Base-by-base conservation (phyloP, 148 eudicot genomes). In the Camellia lanceoleosa region DNA sequence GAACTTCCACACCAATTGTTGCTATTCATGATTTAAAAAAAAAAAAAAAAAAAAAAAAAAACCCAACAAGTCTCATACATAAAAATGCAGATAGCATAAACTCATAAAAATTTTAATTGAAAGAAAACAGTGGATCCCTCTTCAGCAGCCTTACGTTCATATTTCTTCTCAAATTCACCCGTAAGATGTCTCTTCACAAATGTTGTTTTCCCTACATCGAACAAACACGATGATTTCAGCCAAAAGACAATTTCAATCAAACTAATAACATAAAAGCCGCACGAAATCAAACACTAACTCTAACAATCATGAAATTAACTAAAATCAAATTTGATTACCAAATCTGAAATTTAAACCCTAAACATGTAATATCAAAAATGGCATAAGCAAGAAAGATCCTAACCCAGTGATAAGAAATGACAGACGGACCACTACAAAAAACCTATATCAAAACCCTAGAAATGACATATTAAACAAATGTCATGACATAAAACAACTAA, bases 131-230 rank as follows among this genome's bases (percentile, higher is more conserved):
- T 4, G 64, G 51, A 47, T 63, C 7, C 42, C 0, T 8, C 9
- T 41, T 6, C 3, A 30, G 59, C 44, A 19, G 30, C 44, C 79
- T 74, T 75, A 80, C 83, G 83, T 47, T 80, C 84, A 77, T 82
- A 82, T 72, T 82, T 82, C 84, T 82, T 82, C 84, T 82, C 84
- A 42, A 82, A 82, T 78, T 82, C 84, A 49, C 84, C 84, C 42
- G 84, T 82, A 61, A 82, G 84, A 82, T 82, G 84, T 75, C 84
- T 77, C 67, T 82, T 82, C 77, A 82, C 84, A 72, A 82, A 82
- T 7, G 84, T 82, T 3, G 84, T 82, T 78, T 82, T 82, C 55
- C 84, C 84, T 82, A 47, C 5, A 78, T 20, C 1, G 47, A 19
- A 61, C 4, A 0, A 62, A 51, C 56, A n/a, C n/a, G 38, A 30